These are phyloP conservation scores for Amauroascus verrucosus DNA, from an alignment of 2,329 filamentous ascomycete genomes.

Conservation along the genomic window DNA sequence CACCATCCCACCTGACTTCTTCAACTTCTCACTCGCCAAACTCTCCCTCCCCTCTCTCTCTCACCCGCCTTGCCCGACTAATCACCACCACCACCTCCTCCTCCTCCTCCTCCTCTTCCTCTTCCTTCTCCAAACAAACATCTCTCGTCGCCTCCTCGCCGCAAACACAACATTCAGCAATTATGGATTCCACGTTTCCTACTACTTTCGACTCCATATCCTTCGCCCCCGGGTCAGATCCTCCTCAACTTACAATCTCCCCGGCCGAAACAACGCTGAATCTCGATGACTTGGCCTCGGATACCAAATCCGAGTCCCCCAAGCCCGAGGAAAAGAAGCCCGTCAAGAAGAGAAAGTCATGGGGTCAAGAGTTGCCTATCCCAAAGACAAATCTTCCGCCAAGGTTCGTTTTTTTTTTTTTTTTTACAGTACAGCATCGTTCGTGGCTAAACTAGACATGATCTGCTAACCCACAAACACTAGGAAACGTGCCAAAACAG, in stretches of 20 bases:
- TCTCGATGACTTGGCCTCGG: slow-evolving; percentile 17
- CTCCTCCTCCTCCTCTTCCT: neutral
- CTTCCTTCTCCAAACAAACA: neutral
- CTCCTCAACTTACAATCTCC: slow-evolving; percentile 32
- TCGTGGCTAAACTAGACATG: slow-evolving; percentile 44
- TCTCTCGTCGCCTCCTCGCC: neutral
- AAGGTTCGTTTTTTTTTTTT: slow-evolving; percentile 47
- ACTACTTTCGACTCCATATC: slow-evolving; percentile 25
- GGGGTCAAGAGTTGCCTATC: slow-evolving; percentile 92
- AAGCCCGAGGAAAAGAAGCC: slow-evolving; percentile 55
- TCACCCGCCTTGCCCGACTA: neutral
- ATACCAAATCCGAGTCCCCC: slow-evolving; percentile 19
- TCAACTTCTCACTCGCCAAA: neutral
- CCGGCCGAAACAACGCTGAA: slow-evolving; percentile 33
- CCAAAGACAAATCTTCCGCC: slow-evolving; percentile 94
- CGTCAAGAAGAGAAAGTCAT: slow-evolving; percentile 92
- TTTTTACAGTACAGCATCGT: neutral
- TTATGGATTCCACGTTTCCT: slow-evolving; percentile 27
- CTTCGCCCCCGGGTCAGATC: slow-evolving; percentile 25
- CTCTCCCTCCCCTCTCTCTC: neutral
- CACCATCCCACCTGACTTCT: slow-evolving; percentile 10
- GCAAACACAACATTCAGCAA: neutral
- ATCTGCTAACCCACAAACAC: slow-evolving; percentile 33
- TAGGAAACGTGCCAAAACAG: slow-evolving; percentile 95
- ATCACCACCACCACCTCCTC: no score